These are phyloP conservation scores for Zea luxurians DNA, from an alignment of 176 grass and related monocot species.

Conservation along the genomic window DNA sequence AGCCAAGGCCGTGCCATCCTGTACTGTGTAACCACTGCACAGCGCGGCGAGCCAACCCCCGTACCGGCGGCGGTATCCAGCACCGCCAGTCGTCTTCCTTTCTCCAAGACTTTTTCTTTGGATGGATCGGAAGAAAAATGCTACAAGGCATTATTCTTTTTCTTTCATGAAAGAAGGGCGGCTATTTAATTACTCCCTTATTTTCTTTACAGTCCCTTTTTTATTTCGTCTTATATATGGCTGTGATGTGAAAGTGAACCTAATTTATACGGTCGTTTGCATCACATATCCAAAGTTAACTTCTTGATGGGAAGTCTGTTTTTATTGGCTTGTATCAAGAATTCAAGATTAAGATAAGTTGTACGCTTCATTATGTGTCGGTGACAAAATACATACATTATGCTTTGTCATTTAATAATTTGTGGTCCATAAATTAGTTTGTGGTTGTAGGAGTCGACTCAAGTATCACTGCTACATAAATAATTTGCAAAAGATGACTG, in stretches of 20 bases:
- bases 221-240: background rate
- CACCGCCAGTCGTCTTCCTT: background rate
- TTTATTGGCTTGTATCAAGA: conserved; percentile 43
- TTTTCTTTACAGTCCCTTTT: background rate
- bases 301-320: conserved; percentile 30
- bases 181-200: background rate
- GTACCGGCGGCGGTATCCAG: background rate
- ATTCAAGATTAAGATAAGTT: background rate
- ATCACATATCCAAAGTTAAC: background rate
- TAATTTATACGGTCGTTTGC: background rate
- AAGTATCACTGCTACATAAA: too few species aligned
- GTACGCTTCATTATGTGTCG: background rate
- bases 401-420: too few species aligned
- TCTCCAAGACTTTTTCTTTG: conserved; percentile 51
- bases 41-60: too few species aligned
- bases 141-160: background rate
- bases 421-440: too few species aligned
- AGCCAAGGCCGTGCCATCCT: conserved; percentile 15
- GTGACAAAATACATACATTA: too few species aligned
- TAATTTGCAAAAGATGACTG: too few species aligned
- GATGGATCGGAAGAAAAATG: conserved; percentile 25
- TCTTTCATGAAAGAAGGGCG: background rate
- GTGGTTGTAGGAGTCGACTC: too few species aligned
- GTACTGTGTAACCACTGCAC: conserved; percentile 27
- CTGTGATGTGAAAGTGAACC: conserved; percentile 18